Evolutionary conservation across 2,329 filamentous ascomycete species (phyloP).

Genomic region (Drechslera avenae): DNA sequence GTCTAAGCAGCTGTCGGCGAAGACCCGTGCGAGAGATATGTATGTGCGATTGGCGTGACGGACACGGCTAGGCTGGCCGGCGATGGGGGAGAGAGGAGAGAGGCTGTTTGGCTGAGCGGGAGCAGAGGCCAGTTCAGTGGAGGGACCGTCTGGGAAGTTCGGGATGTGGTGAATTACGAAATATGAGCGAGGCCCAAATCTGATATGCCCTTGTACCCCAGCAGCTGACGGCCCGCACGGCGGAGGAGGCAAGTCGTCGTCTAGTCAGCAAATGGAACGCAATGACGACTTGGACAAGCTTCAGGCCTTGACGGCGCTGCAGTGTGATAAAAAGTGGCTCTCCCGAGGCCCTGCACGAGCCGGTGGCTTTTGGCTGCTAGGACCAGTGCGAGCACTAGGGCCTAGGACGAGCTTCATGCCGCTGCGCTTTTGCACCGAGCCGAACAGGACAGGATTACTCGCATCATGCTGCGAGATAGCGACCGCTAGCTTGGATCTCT

Average conservation of each 20-base stretch:
- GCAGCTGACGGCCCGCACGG: slow-evolving; percentile 30
- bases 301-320: slow-evolving; percentile 17
- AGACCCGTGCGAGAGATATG: slow-evolving; percentile 9
- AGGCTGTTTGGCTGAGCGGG: slow-evolving; percentile 8
- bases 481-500: slow-evolving; percentile 28
- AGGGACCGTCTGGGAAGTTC: slow-evolving; percentile 2
- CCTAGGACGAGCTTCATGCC: no score
- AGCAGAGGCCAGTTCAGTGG: slow-evolving; percentile 10
- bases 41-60: slow-evolving; percentile 8
- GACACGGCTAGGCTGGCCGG: slow-evolving; percentile 11
- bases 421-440: slow-evolving; percentile 5
- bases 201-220: slow-evolving; percentile 19
- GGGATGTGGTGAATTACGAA: slow-evolving; percentile 18
- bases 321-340: slow-evolving; percentile 20
- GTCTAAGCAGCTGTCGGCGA: slow-evolving; percentile 10
- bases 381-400: no score
- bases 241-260: slow-evolving; percentile 20
- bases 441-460: slow-evolving; percentile 28
- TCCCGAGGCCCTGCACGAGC: slow-evolving; percentile 14
- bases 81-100: not conserved
- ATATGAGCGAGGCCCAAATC: slow-evolving; percentile 19
- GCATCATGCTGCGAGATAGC: slow-evolving; percentile 33
- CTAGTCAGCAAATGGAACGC: slow-evolving; percentile 26
- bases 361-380: slow-evolving; percentile 17
- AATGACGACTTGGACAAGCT: slow-evolving; percentile 20